Percentiles rank a stretch among this genome's conserved stretches.
Evolutionary conservation across 2,329 filamentous ascomycete species (phyloP).

Genomic region (Trichoderma cornu-damae): DNA sequence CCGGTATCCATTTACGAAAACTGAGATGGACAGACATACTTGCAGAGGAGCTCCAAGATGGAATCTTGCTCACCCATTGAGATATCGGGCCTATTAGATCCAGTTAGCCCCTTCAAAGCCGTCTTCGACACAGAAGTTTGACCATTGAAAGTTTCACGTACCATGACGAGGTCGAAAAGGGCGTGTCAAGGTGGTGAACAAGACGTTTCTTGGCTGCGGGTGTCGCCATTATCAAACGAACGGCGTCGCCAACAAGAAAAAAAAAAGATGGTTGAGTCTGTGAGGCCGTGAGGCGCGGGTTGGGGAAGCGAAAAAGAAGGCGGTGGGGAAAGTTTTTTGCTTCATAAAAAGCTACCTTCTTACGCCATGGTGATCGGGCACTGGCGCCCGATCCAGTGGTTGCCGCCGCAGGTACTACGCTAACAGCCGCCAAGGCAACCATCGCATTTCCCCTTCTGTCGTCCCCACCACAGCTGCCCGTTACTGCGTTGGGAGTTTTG

Average conservation of each 20-base stretch:
- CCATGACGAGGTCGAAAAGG: constrained; percentile 58
- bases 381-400: constrained; percentile 1
- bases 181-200: constrained; percentile 60
- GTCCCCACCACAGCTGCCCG: constrained; percentile 11
- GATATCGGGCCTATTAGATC: constrained; percentile 53
- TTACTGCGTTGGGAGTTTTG: not conserved
- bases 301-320: too few species aligned
- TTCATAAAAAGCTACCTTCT: not conserved
- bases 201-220: constrained; percentile 46
- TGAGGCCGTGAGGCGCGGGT: too few species aligned
- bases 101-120: not conserved
- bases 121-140: not conserved
- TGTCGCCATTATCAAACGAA: too few species aligned
- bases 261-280: too few species aligned
- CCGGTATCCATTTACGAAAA: not conserved
- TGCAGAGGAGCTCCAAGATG: constrained; percentile 63
- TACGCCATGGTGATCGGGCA: not conserved
- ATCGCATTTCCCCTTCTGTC: not conserved
- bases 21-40: constrained; percentile 37
- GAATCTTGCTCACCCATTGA: constrained; percentile 54
- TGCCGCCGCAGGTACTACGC: constrained; percentile 16
- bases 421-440: constrained; percentile 16
- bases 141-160: constrained; percentile 31
- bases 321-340: not conserved
- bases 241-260: too few species aligned